phyloP scores from a whole-genome alignment of 2,329 filamentous ascomycete species.

The Thermothelomyces thermophilus region DNA sequence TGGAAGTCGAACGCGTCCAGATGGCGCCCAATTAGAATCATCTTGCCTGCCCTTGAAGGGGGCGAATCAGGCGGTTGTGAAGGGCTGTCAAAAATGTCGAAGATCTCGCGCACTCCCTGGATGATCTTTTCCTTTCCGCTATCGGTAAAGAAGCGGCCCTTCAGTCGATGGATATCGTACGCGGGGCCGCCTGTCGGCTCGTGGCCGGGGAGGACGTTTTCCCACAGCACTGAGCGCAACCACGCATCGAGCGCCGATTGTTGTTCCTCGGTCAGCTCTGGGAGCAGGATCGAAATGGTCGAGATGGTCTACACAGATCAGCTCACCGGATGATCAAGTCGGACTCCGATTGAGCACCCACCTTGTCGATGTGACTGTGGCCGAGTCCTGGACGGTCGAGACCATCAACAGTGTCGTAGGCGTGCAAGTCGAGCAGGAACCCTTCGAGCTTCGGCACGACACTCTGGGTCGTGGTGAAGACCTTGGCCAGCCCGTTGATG shows the following conservation, averaged over 20 bases:
- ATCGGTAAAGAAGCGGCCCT: constrained; percentile 65
- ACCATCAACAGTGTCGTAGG: constrained; percentile 75
- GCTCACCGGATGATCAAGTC: constrained; percentile 2
- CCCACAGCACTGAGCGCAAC: constrained; percentile 81
- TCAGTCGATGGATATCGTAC: constrained; percentile 83
- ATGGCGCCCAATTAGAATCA: constrained; percentile 57
- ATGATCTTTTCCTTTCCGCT: constrained; percentile 67
- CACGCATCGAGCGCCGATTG: constrained; percentile 67
- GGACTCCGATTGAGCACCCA: constrained; percentile 36
- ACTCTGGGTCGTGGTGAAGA: constrained; percentile 75
- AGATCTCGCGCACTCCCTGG: constrained; percentile 88
- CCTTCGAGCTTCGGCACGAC: constrained; percentile 77
- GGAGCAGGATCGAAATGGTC: constrained; percentile 67
- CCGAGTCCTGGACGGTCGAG: constrained; percentile 68
- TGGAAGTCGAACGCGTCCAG: constrained; percentile 47
- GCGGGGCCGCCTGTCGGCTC: constrained; percentile 26
- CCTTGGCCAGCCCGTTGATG: constrained; percentile 83
- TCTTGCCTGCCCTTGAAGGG: constrained; percentile 40
- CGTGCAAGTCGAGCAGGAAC: constrained; percentile 80
- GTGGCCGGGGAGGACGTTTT: constrained; percentile 52
- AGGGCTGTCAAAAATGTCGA: constrained; percentile 72
- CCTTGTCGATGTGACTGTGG: constrained; percentile 85
- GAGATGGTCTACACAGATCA: constrained; percentile 61
- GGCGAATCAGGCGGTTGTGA: constrained; percentile 25
- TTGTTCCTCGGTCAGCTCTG: constrained; percentile 49